Base-by-base conservation (phyloP, 1,284 basidiomycete genomes). In the Fomitopsis betulina region DNA sequence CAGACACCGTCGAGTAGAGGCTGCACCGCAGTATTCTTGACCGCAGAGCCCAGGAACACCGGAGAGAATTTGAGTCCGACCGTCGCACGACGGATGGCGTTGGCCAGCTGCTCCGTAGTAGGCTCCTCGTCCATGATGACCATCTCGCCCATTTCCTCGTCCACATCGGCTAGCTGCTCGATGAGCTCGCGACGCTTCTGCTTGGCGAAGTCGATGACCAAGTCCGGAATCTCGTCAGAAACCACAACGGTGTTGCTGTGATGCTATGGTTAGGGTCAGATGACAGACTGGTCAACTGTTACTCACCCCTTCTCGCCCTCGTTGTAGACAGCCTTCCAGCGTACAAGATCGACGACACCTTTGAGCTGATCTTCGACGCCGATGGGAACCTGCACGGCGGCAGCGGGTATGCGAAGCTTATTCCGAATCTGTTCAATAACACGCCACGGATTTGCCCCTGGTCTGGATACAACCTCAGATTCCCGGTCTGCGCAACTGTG, bases 21-120 rank as follows among this genome's bases (percentile, higher is more conserved):
- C 73, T 99, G 97, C 3, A 99, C 93, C 57, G 87, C 94, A 23
- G 94, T 97, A 75, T 99, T 99, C 79, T 98, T 98, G 72, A 99
- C 91, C 0, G 97, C 97, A 7, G 95, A 97, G 42, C 97, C 97
- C 62, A 99, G 79, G 77, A 98, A 98, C 58, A 99, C 97, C 1
- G 97, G 97, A 0, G 93, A 93, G 75, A 99, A 99, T 67, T 92
- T 93, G 70, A 96, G 87, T 9, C 79, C 75, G 64, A 94, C 85
- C 1, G 97, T 99, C 4, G 94, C 84, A 37, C 96, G 91, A 39
- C 96, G 89, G 66, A 99, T 91, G 13, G 95, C 95, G 53, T 80
- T 80, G 12, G 86, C 86, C 49, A 99, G 85, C 72, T 97, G 91
- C 33, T 77, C 73, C 52, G 84, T 81, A 50, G 80, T 83, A 23